Evolutionary conservation across 202 grass and related monocot genomes (phyloP).

Genomic region (Bolboschoenoplectus hybrid): DNA sequence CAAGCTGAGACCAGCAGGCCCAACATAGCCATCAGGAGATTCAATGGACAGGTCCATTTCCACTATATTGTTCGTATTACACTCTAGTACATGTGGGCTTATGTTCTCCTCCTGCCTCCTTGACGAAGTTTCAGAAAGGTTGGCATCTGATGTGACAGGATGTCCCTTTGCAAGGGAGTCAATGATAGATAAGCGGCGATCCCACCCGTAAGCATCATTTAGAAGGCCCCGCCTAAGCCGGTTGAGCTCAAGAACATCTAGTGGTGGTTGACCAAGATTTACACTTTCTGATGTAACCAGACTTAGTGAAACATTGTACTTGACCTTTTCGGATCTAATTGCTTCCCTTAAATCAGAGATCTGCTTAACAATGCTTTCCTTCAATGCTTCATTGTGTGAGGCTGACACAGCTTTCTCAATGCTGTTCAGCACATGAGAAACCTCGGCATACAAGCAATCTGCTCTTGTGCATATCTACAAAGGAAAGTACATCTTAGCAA

Average conservation of each 20-base stretch:
- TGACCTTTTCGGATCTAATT: constrained; percentile 66
- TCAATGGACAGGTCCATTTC: constrained; percentile 55
- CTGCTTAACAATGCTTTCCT: constrained; percentile 61
- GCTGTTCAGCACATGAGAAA: constrained; percentile 61
- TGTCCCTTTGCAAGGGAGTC: constrained; percentile 69
- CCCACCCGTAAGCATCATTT: constrained; percentile 71
- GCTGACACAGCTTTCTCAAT: constrained; percentile 58
- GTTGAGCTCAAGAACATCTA: constrained; percentile 92
- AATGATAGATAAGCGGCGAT: constrained; percentile 69
- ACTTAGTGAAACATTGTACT: constrained; percentile 63
- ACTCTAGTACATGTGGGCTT: constrained; percentile 43
- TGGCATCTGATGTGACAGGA: constrained; percentile 39
- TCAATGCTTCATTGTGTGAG: constrained; percentile 50
- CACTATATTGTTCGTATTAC: constrained; percentile 46
- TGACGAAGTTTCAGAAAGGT: constrained; percentile 36
- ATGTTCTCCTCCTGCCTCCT: constrained; percentile 18
- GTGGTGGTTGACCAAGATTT: constrained; percentile 43
- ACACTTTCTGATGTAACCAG: constrained; percentile 47
- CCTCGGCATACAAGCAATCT: constrained; percentile 58
- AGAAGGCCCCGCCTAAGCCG: constrained; percentile 61
- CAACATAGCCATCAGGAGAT: constrained; percentile 41
- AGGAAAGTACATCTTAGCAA: constrained; percentile 40
- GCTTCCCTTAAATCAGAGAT: constrained; percentile 65
- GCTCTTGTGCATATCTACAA: constrained; percentile 65
- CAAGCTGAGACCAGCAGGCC: constrained; percentile 57